Evolutionary conservation across 2,329 filamentous ascomycete species (phyloP).

Genomic region (Hymenotorrendiella dingleyae): DNA sequence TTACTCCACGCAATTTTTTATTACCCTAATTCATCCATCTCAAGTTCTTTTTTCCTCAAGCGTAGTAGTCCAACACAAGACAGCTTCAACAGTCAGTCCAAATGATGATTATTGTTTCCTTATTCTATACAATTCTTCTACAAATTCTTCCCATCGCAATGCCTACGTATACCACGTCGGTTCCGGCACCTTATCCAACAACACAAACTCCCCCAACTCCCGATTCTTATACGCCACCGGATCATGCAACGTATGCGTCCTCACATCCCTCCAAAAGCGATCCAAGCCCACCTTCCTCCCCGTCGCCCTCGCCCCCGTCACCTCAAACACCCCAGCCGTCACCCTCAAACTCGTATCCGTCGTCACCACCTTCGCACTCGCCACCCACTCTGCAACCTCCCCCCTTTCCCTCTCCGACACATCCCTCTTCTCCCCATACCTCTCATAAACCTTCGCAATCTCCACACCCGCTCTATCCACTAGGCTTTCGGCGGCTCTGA

Average conservation of each 20-base stretch:
- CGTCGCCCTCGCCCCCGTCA: conserved; percentile 54
- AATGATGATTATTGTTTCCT: too few species aligned
- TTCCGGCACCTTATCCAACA: conserved; percentile 48
- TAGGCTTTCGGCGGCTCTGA: conserved; percentile 53
- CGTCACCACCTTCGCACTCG: conserved; percentile 55
- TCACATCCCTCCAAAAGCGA: conserved; percentile 60
- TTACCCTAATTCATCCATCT: too few species aligned
- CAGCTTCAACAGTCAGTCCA: too few species aligned
- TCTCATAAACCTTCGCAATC: conserved; percentile 41
- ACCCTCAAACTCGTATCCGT: conserved; percentile 55
- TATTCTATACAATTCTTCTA: too few species aligned
- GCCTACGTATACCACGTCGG: too few species aligned
- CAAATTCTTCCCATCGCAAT: too few species aligned
- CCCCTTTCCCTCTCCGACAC: conserved; percentile 49
- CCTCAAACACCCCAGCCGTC: conserved; percentile 57
- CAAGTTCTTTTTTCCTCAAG: too few species aligned
- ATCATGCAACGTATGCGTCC: conserved; percentile 61
- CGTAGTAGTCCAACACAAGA: too few species aligned
- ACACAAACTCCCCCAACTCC: conserved; percentile 51
- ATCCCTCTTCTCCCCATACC: conserved; percentile 36
- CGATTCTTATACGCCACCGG: conserved; percentile 62
- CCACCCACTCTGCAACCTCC: conserved; percentile 56
- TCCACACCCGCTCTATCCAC: conserved; percentile 49
- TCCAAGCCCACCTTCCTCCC: conserved; percentile 54
- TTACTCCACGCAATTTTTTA: too few species aligned